Evolutionary conservation across 345 rosid species (phyloP).

Genomic region (Eucalyptus erythrocorys): DNA sequence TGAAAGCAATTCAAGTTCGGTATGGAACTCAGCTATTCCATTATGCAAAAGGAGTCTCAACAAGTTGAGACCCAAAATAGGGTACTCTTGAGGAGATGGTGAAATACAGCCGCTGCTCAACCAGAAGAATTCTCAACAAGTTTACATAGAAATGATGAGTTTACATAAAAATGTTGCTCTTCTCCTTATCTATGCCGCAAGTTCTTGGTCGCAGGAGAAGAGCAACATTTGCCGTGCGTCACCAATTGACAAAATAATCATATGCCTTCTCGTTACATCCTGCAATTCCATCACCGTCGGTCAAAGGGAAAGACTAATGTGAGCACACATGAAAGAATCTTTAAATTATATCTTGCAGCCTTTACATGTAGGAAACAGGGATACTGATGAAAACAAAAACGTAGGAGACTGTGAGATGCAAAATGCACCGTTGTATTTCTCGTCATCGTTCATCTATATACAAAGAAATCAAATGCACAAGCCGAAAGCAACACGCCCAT

Average conservation of each 20-base stretch:
- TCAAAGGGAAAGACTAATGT: background rate
- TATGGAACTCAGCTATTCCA: conserved; percentile 95
- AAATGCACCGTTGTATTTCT: background rate
- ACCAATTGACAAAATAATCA: background rate
- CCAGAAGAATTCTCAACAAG: background rate
- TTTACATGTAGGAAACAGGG: background rate
- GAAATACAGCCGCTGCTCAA: conserved; percentile 53
- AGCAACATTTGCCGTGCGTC: background rate
- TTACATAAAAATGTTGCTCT: too few relatives aligned
- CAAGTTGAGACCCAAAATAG: conserved; percentile 88
- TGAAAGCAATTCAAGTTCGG: conserved; percentile 81
- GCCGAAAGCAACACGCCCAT: too few relatives aligned
- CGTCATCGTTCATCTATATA: too few relatives aligned
- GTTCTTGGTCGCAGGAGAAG: too few relatives aligned
- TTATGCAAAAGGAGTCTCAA: conserved; percentile 88
- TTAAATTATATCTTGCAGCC: too few relatives aligned
- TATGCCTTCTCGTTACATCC: background rate
- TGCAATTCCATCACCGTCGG: too few relatives aligned
- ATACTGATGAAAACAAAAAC: too few relatives aligned
- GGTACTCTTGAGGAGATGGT: conserved; percentile 69
- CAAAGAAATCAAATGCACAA: too few relatives aligned
- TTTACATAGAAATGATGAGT: background rate
- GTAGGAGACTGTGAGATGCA: background rate
- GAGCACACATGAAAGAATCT: background rate
- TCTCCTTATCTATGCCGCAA: fast-evolving